Base-by-base conservation (phyloP, 768 basidiomycete genomes). In the Asterophora parasitica region DNA sequence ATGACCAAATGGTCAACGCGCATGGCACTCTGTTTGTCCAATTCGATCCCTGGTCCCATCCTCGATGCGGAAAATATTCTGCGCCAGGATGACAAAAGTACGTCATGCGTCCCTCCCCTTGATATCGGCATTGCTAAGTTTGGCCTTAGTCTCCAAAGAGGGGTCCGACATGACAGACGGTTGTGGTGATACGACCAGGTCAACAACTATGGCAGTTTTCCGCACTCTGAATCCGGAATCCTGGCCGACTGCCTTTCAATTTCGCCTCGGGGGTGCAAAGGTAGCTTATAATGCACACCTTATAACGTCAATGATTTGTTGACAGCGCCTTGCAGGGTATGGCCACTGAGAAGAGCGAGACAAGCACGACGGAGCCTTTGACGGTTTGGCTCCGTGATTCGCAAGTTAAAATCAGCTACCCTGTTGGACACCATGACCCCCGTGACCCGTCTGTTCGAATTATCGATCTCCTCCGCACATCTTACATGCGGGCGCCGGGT, bases 1-100 rank as follows among this genome's bases (percentile, higher is more conserved):
- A 74, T 84, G 65, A 68, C 77, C 1, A 86, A 87, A 61, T 86
- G 79, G 76, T 68, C 75, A 10, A 72, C 83, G n/a, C 73, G 83
- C 0, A 79, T 78, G 51, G 72, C 76, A 0, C 69, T 87, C 7
- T 81, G 78, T 0, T 59, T 85, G 5, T 86, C 85, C 0, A 85
- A 74, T 42, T 85, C 84, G 1, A 67, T 78, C 4, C 83, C 83
- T 5, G 83, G 80, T 0, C 61, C 77, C 3, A 52, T 64, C 6
- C 48, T 86, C 3, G 50, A 63, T 0, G 48, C 58, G 1, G 46
- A 57, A 2, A 58, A 77, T 19, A 73, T 83, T 6, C 44, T 52
- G 0, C 52, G 63, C 7, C 67, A 71, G 13, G 60, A 64, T 6
- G 83, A 87, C 39, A 73, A 79, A 30, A 54, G 85, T 81, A 47